Conservation (phyloP, 441 rosid species). For the Flueggea neowawraea region DNA sequence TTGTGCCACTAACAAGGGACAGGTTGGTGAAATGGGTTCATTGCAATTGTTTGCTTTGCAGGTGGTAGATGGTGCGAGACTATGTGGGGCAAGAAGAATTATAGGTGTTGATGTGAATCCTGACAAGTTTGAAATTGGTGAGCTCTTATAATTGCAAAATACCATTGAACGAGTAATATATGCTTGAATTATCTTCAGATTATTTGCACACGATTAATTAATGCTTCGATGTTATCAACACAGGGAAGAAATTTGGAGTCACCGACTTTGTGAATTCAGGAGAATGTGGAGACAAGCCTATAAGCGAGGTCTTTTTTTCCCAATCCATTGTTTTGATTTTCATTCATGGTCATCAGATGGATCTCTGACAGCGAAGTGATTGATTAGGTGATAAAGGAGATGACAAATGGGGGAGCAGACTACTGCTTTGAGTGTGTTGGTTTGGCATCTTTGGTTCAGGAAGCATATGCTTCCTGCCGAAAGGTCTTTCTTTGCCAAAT, state of each 20-base stretch:
- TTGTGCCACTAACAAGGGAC: no score
- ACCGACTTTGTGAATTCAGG: constrained; percentile 63
- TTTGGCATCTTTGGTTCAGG: constrained; percentile 49
- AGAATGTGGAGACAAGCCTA: constrained; percentile 38
- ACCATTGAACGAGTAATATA: not conserved
- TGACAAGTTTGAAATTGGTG: constrained; percentile 64
- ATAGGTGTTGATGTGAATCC: constrained; percentile 71
- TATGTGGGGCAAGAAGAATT: constrained; percentile 70
- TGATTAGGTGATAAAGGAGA: constrained; percentile 55
- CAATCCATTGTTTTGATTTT: not conserved
- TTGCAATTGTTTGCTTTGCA: constrained; percentile 18
- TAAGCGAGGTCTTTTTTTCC: constrained; percentile 50
- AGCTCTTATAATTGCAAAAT: constrained; percentile 13
- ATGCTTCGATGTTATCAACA: not conserved
- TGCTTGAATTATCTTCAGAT: not conserved
- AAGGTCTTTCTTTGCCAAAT: constrained; percentile 37
- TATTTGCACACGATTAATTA: no score
- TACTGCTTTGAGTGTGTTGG: constrained; percentile 94
- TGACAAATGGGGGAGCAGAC: constrained; percentile 88
- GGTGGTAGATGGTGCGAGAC: constrained; percentile 88
- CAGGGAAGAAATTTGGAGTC: constrained; percentile 67
- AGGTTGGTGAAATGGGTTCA: not conserved
- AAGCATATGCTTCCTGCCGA: constrained; percentile 79
- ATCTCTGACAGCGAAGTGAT: not conserved
- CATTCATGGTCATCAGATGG: not conserved